Percentiles rank a stretch among this genome's conserved stretches.
These are phyloP conservation scores for Colletotrichum karsti DNA, from an alignment of 2,329 filamentous ascomycete genomes.

Conservation along the genomic window DNA sequence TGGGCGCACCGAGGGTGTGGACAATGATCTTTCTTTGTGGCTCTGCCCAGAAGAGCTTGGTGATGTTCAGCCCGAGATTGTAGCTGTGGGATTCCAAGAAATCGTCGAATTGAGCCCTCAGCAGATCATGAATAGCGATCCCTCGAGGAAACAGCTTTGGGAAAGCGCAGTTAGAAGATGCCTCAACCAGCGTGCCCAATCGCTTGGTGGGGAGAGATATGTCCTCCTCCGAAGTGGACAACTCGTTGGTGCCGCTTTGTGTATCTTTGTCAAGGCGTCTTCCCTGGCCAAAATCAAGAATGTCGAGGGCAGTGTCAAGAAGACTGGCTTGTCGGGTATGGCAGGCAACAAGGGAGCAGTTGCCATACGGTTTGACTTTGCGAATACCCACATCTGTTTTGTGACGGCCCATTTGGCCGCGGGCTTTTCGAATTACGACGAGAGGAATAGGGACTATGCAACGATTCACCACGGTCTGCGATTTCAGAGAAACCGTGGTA, in stretches of 20 bases:
- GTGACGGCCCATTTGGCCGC: conserved; percentile 97
- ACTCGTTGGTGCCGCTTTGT: conserved; percentile 90
- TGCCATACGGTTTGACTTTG: conserved; percentile 94
- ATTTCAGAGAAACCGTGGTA: conserved; percentile 90
- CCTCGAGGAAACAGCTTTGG: conserved; percentile 84
- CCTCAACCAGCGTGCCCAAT: conserved; percentile 76
- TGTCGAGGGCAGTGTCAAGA: conserved; percentile 95
- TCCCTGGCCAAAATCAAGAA: conserved; percentile 88
- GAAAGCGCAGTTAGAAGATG: conserved; percentile 81
- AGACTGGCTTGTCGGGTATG: conserved; percentile 93
- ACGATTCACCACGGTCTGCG: conserved; percentile 88
- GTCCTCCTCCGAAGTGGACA: conserved; percentile 91
- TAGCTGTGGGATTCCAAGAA: conserved; percentile 94
- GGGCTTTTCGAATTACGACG: conserved; percentile 96
- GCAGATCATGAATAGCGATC: conserved; percentile 99
- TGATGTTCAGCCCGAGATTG: conserved; percentile 79
- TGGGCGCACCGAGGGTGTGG: conserved; percentile 80
- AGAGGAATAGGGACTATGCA: conserved; percentile 91
- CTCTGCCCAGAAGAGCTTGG: conserved; percentile 72
- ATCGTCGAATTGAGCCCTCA: conserved; percentile 98
- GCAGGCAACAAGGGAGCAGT: conserved; percentile 98
- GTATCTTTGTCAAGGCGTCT: conserved; percentile 87
- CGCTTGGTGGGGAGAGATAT: conserved; percentile 77
- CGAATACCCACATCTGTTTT: conserved; percentile 91
- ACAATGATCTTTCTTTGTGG: conserved; percentile 86